Base-by-base conservation (phyloP, 768 basidiomycete genomes). In the Leccinum subtestaceum region DNA sequence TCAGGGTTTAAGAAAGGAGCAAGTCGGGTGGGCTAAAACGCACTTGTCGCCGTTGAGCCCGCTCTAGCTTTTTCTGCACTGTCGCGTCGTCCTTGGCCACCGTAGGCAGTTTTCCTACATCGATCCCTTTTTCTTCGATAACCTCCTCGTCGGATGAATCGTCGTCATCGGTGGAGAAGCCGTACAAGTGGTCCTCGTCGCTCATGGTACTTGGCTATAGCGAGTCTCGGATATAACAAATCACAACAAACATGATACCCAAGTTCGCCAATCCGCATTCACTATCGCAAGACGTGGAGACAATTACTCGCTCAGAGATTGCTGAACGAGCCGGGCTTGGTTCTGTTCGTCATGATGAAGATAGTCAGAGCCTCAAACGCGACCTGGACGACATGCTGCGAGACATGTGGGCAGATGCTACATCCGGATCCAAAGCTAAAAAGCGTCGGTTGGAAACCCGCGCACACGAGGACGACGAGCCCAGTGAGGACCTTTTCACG, bases 11-110 rank as follows among this genome's bases (percentile, higher is more conserved):
- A 25, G 27, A 5, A 27, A 27, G 27, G 27, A 27, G 27, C 1
- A 27, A 27, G 25, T n/a, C 13, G 11, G 38, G 19, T 11, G 17
- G 17, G 36, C 15, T 13, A 21, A 17, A 17, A 60, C 88, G 60
- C 66, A 93, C 95, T 58, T 84, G 85, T 70, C 88, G 83, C 63
- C 78, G 76, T 66, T 84, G 82, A 0, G 85, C 85, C 52, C 79
- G 82, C 58, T 83, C 83, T 4, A 87, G 72, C 67, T 80, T 86
- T 63, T 76, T 76, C 63, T 89, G 86, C 12, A 98, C 89, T 1
- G 79, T 83, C 46, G 80, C 86, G 68, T 96, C 94, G 70, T 95
- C 93, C 68, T 94, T 95, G 25, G 91, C 89, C 25, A 94, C 78
- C 0, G 91, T 94, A 1, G 95, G 95, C 40, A 98, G 79, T 65